These are phyloP conservation scores for Schizophyllum commune DNA, from an alignment of 1,284 basidiomycete genomes.

Conservation along the genomic window DNA sequence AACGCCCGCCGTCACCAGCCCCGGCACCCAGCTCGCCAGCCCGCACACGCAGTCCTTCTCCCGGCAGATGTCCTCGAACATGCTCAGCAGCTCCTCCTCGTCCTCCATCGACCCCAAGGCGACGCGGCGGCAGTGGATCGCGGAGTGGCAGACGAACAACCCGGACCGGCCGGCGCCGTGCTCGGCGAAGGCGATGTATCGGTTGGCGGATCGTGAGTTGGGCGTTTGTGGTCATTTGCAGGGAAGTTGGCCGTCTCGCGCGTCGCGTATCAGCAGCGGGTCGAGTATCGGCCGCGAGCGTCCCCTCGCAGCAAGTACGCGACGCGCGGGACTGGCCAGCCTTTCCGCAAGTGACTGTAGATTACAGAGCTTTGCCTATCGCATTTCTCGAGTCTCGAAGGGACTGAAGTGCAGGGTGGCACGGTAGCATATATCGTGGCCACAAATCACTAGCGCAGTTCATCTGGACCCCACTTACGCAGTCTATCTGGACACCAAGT, in stretches of 20 bases:
- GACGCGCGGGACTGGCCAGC: no score
- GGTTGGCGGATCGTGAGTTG: conserved; percentile 72
- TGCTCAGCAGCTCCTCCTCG: conserved; percentile 22
- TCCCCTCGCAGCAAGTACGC: no score
- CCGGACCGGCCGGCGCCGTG: conserved; percentile 67
- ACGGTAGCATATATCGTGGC: no score
- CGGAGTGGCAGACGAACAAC: conserved; percentile 51
- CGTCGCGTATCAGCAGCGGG: no score
- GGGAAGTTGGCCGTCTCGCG: no score
- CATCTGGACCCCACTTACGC: no score
- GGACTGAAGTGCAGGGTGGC: no score
- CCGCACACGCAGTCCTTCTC: conserved; percentile 4
- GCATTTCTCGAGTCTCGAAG: not conserved
- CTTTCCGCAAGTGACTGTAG: no score
- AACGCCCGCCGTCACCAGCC: not conserved
- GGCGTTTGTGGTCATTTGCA: no score
- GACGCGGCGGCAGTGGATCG: conserved; percentile 58
- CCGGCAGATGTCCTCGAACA: conserved; percentile 13
- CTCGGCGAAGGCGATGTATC: conserved; percentile 83
- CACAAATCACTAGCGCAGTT: no score
- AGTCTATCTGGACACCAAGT: no score
- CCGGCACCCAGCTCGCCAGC: conserved; percentile 3
- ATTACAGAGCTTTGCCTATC: not conserved
- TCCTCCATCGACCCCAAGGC: conserved; percentile 26
- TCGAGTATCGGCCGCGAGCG: no score